phyloP scores from a whole-genome alignment of 108 stramenopile species.

The Cyclotella cryptica region DNA sequence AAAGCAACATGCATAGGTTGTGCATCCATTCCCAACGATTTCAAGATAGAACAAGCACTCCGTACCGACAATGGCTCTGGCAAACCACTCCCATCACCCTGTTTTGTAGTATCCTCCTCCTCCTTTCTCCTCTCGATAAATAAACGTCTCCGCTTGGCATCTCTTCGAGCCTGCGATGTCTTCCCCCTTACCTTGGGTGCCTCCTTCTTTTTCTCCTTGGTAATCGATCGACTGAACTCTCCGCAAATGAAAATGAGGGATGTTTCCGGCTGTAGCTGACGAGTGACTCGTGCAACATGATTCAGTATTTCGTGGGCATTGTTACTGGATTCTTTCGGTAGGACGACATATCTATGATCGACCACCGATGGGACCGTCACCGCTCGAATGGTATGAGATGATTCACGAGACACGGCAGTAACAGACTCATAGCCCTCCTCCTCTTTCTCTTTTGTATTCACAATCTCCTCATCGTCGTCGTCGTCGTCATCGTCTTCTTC shows the following conservation, averaged over 20 bases:
- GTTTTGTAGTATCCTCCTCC: constrained; percentile 3
- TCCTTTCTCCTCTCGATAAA: constrained; percentile 32
- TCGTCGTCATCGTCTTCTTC: constrained; percentile 10
- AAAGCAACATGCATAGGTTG: constrained; percentile 63
- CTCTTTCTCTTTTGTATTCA: neutral
- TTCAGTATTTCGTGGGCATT: constrained; percentile 38
- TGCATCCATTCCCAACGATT: constrained; percentile 57
- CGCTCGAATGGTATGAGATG: constrained; percentile 55
- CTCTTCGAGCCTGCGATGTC: constrained; percentile 41
- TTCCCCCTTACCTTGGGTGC: constrained; percentile 33
- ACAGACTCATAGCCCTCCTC: neutral
- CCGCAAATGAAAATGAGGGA: constrained; percentile 68
- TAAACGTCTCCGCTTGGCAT: constrained; percentile 28
- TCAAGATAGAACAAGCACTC: constrained; percentile 55
- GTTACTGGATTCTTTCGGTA: constrained; percentile 39
- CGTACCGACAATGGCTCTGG: constrained; percentile 56
- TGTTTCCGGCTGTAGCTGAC: constrained; percentile 29
- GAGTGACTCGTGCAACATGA: constrained; percentile 44
- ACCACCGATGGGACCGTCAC: constrained; percentile 66
- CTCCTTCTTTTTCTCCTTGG: constrained; percentile 47
- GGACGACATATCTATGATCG: constrained; percentile 49
- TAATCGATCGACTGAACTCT: constrained; percentile 58
- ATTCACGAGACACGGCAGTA: neutral
- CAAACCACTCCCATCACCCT: constrained; percentile 14
- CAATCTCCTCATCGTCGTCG: neutral